Base-by-base conservation (phyloP, 352 stramenopile genomes). In the Thraustochytrium sp. region DNA sequence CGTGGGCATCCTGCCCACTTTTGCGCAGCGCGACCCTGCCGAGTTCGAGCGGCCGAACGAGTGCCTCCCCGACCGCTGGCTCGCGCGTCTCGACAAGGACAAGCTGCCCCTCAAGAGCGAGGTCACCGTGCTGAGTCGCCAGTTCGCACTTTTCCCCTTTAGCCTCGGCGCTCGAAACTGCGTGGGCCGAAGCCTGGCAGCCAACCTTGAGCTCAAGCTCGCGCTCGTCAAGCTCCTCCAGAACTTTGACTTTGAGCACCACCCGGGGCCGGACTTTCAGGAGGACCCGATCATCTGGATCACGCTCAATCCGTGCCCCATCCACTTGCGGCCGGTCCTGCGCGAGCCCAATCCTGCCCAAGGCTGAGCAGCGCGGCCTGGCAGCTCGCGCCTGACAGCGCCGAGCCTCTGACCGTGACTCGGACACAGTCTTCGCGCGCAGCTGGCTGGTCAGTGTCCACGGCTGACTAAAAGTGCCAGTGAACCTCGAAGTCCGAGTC, bases 1-100 rank as follows among this genome's bases (percentile, higher is more conserved):
- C 4, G 40, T 80, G 34, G 5, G 82, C 5, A n/a, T 80, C 4
- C 77, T 80, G 4, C 72, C 72, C 5, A 62, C 82, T 16, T 46
- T 44, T 23, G 23, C 40, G 4, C 72, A 80, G 5, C 46, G 72
- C 26, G 59, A 80, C 54, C 44, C 42, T 5, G 5, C 5, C 29
- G 23, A 80, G 5, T 80, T 26, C 29, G 34, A 74, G 23, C 29
- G 37, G 31, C 46, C 72, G 5, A 40, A 80, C 34, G 72, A 80
- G 34, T 80, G 51, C 77, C 4, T 80, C 5, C 72, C 72, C n/a
- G 72, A 80, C 4, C 42, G 72, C 21, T 80, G 72, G 72, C 48
- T 80, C 5, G 42, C 51, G 4, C 34, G 34, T 8, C 5, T n/a
- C 18, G 72, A n/a, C 21, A 37, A 8, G 37, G 63, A 75, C 5